These are phyloP conservation scores for Bipolaris zeicola DNA, from an alignment of 2,329 filamentous ascomycete species.

Conservation along the genomic window DNA sequence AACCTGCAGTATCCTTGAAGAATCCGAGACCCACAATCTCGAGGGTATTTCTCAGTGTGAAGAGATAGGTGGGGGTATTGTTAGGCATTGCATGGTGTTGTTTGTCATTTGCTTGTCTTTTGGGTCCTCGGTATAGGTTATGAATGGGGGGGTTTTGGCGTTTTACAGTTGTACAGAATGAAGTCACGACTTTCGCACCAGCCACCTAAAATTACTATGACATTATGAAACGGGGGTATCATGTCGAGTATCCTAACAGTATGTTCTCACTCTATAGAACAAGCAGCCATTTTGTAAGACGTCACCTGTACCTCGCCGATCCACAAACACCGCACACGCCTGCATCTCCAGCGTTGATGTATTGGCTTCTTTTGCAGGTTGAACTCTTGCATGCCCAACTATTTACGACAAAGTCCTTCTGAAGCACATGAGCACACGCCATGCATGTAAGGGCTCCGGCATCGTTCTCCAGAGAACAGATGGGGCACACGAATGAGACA, in stretches of 20 bases:
- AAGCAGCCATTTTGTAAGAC: background rate
- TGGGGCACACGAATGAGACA: slow-evolving; percentile 52
- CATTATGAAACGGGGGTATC: background rate
- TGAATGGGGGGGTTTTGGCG: background rate
- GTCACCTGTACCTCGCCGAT: slow-evolving; percentile 1
- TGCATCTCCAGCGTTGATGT: slow-evolving; percentile 72
- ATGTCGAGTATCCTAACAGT: background rate
- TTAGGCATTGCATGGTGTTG: slow-evolving; percentile 31
- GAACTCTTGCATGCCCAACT: slow-evolving; percentile 69
- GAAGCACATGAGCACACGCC: slow-evolving; percentile 73
- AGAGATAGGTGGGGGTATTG: slow-evolving; percentile 42
- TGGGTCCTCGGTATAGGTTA: background rate
- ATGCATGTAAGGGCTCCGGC: slow-evolving; percentile 63
- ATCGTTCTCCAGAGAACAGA: slow-evolving; percentile 73
- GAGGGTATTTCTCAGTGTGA: background rate
- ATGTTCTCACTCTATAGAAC: background rate
- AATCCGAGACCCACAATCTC: background rate
- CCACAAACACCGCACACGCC: slow-evolving; percentile 75
- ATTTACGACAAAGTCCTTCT: slow-evolving; percentile 57
- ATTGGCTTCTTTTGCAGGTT: slow-evolving; percentile 62
- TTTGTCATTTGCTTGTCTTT: background rate
- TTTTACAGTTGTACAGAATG: slow-evolving; percentile 6
- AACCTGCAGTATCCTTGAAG: background rate
- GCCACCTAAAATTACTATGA: background rate
- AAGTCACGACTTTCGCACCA: slow-evolving; percentile 7